A percentile compares a stretch with the other conserved stretches of the same genome.
phyloP scores from a whole-genome alignment of 1,284 basidiomycete species.

The Malassezia brasiliensis region DNA sequence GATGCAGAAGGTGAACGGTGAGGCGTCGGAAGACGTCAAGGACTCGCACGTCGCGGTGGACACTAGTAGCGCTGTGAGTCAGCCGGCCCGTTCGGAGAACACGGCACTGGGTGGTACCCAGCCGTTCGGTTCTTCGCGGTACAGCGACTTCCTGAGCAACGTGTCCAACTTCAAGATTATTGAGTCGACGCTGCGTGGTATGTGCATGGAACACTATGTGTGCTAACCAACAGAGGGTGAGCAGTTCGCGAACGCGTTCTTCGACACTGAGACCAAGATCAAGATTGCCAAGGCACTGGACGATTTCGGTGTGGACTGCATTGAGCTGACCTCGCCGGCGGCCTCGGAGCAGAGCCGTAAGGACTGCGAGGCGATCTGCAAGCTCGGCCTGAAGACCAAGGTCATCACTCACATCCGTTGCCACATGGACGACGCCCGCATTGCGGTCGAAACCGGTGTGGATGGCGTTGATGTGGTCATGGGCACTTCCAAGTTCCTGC shows the following conservation, averaged over 20 bases:
- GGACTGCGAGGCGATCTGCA: constrained; percentile 98
- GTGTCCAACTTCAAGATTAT: constrained; percentile 61
- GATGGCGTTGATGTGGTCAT: constrained; percentile 99
- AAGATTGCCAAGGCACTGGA: constrained; percentile 76
- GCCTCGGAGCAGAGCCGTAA: constrained; percentile 89
- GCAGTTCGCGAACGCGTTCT: constrained; percentile 98
- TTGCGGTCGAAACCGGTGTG: constrained; percentile 94
- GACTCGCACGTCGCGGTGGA: constrained; percentile 41
- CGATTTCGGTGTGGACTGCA: constrained; percentile 82
- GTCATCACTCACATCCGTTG: constrained; percentile 98
- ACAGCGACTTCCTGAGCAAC: constrained; percentile 45
- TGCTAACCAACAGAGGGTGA: constrained; percentile 61
- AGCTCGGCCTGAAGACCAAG: constrained; percentile 92
- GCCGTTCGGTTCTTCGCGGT: constrained; percentile 30
- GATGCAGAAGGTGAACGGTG: constrained; percentile 34
- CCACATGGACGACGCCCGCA: constrained; percentile 98
- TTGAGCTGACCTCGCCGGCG: constrained; percentile 95
- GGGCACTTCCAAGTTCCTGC: constrained; percentile 95
- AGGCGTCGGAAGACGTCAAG: constrained; percentile 21
- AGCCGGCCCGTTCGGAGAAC: constrained; percentile 10
- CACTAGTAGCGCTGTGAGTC: constrained; percentile 15
- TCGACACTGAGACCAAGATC: constrained; percentile 99
- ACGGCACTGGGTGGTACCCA: constrained; percentile 22
- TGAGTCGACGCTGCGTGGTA: constrained; percentile 73
- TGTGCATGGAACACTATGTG: background rate